Evolutionary conservation across 2,329 filamentous ascomycete genomes (phyloP), one percentile per base, ranked within the genome.

Genomic region (Stachybotrys chlorohalonatus): DNA sequence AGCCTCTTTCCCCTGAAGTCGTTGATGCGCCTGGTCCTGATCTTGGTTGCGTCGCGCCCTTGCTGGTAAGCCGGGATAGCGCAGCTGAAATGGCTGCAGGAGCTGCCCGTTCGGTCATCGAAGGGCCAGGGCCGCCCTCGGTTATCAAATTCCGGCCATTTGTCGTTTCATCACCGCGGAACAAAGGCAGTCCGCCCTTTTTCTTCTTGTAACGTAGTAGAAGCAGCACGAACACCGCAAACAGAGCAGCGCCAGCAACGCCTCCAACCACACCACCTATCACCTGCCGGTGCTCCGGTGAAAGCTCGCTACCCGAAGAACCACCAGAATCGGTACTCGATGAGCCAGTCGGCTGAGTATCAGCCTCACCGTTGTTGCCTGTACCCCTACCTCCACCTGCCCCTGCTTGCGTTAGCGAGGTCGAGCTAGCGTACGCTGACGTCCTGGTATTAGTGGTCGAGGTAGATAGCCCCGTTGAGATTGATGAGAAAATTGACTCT

Each of bases 201-300:
- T 73, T 74, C 63, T 77, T 84, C 72, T 76, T 83, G 72, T 79
- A 82, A 59, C 75, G 74, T 48, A 85, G 63, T n/a, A 78, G 61
- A 56, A 79, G 70, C 55, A 85, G 66, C 6, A 82, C 65, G 17
- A 84, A 64, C 5, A 85, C 64, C 5, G 81, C 67, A 51, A 86
- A 64, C 49, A 85, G 70, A 11, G 81, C 82, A 1, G 81, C 66
- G 16, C 82, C 83, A 15, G 83, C 82, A 36, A 86, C 65, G 47
- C 79, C 74, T 24, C 81, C 81, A 16, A 84, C 71, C 1, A 84
- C 79, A 36, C 81, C 76, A 1, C 81, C 81, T 7, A 82, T 79
- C 31, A 84, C 64, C 55, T 69, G 68, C 56, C 70, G 70, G 53
- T 72, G 64, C 52, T 68, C 64, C 1, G 64, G 58, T 2, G 70